Conservation (phyloP, 1,284 basidiomycete species). For the Omphalotus olearius region DNA sequence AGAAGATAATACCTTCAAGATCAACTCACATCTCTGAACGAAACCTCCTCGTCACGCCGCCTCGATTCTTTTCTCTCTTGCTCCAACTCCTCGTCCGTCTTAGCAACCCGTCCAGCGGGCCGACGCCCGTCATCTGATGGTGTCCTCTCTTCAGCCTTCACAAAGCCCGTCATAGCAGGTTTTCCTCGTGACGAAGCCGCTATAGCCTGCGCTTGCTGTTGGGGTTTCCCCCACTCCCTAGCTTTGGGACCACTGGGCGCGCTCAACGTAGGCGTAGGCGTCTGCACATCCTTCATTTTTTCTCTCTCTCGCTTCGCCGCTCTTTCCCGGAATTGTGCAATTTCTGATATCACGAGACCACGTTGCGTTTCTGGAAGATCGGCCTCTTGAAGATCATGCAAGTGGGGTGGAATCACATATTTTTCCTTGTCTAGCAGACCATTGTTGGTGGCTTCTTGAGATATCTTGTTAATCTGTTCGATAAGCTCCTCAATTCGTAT, state of each 20-base stretch:
- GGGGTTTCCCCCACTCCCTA: conserved; percentile 72
- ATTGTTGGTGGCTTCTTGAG: conserved; percentile 62
- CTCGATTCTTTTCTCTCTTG: conserved; percentile 70
- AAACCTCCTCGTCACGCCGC: conserved; percentile 73
- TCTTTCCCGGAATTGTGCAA: conserved; percentile 87
- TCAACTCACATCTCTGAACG: conserved; percentile 75
- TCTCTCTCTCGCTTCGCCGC: conserved; percentile 84
- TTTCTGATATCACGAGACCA: conserved; percentile 90
- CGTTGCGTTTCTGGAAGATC: conserved; percentile 95
- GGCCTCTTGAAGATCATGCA: conserved; percentile 92
- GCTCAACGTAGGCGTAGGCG: conserved; percentile 42
- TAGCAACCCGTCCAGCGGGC: conserved; percentile 35
- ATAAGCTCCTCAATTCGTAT: conserved; percentile 53
- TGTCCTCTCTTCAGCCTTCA: conserved; percentile 53
- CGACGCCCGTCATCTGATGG: conserved; percentile 32
- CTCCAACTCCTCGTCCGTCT: conserved; percentile 86
- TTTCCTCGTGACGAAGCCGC: conserved; percentile 58
- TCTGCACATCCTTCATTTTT: conserved; percentile 71
- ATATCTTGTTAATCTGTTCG: conserved; percentile 55
- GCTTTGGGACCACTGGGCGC: conserved; percentile 69
- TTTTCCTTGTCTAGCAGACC: conserved; percentile 71
- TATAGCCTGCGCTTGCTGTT: conserved; percentile 30
- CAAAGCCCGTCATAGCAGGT: conserved; percentile 71
- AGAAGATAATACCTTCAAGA: conserved; percentile 2
- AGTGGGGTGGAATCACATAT: conserved; percentile 88